Evolutionary conservation across 2,329 filamentous ascomycete genomes (phyloP).

Genomic region (Pseudopithomyces maydicus): DNA sequence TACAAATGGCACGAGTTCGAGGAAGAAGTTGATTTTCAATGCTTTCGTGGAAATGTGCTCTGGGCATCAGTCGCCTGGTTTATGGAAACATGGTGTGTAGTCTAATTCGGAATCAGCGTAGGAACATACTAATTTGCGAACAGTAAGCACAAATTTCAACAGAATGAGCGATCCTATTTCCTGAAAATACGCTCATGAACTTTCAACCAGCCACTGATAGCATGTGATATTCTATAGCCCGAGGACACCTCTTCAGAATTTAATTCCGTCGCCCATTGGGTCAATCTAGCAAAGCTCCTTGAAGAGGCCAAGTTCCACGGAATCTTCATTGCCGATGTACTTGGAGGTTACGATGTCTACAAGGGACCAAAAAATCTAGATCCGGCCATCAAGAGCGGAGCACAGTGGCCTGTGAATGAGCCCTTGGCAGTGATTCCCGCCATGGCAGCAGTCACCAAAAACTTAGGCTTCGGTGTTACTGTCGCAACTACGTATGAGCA

Average conservation of each 20-base stretch:
- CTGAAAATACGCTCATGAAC: not conserved
- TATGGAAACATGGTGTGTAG: conserved; percentile 58
- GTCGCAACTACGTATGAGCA: conserved; percentile 70
- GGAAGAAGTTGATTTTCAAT: conserved; percentile 45
- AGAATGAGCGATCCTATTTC: not conserved
- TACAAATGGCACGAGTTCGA: conserved; percentile 12
- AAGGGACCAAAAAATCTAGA: conserved; percentile 61
- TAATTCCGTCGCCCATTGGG: conserved; percentile 27
- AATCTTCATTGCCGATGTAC: conserved; percentile 48
- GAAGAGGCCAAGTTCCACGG: conserved; percentile 43
- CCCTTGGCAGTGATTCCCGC: conserved; percentile 66
- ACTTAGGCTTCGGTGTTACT: conserved; percentile 67
- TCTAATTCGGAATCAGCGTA: not conserved
- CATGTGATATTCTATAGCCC: not conserved
- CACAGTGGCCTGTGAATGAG: conserved; percentile 72
- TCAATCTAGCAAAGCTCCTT: conserved; percentile 34
- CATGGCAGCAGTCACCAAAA: conserved; percentile 69
- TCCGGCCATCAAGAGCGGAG: conserved; percentile 63
- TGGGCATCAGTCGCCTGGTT: conserved; percentile 52
- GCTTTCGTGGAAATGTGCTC: conserved; percentile 44
- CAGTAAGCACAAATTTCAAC: not conserved
- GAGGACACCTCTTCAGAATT: conserved; percentile 49
- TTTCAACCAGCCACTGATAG: not conserved
- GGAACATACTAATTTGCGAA: not conserved
- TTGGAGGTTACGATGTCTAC: conserved; percentile 73